Base-by-base conservation (phyloP, 805 yeast genomes). In the Yarrowia phangngaensis region DNA sequence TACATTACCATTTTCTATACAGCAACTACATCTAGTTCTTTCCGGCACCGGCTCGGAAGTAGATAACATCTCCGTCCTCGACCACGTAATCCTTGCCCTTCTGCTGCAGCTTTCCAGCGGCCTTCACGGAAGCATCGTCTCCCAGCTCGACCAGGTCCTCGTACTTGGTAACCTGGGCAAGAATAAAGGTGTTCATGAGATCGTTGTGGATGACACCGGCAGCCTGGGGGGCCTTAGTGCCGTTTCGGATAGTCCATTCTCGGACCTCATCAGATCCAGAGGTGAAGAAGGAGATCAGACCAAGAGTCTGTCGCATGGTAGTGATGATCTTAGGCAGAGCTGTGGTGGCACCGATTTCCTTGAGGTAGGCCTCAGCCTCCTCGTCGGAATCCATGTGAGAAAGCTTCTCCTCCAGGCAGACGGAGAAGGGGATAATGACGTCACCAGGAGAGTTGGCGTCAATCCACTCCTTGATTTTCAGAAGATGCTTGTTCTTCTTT, bases 181-280 rank as follows among this genome's bases (percentile, higher is more conserved):
- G 79, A 61, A 92, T 88, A 66, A 92, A 92, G 16, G 97, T 90
- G 67, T 82, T 85, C 76, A 86, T 89, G 65, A 90, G 78, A 70
- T 90, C 98, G 29, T 89, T 84, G 68, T 92, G 98, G 60, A 90
- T 90, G 34, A 92, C 95, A 65, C 97, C 97, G 16, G 98, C 98
- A 34, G 98, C 97, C 63, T 84, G 88, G n/a, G 98, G 98, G 48
- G 97, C 97, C 59, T 85, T 82, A 36, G 90, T 84, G 59, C 94
- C 94, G 58, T 74, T 72, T 70, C 97, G 80, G 55, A 92, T 80
- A 26, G 98, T 92, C 98, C 98, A 92, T 69, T 94, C 97, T 67
- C 97, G 83, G 43, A 89, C 95, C 71, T 92, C 98, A 54, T 85
- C 86, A 31, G 95, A 84, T 58, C 98, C 98, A 64, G 92, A 82